phyloP scores from a whole-genome alignment of 192 early-diverging fungal species.

The Mortierella alpina region DNA sequence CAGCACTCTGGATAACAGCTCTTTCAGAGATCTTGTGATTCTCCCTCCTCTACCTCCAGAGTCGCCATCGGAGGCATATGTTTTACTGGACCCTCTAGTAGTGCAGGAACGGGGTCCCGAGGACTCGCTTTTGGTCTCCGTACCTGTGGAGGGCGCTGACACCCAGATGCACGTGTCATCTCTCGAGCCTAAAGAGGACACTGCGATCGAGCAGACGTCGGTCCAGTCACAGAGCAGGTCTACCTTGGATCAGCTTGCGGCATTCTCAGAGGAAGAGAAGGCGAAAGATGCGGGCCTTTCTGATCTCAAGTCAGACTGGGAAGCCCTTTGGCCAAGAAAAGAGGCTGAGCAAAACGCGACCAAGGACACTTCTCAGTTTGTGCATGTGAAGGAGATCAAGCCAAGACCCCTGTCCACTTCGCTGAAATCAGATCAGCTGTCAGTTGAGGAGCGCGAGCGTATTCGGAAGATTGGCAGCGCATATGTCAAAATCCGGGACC shows the following conservation, averaged over 20 bases:
- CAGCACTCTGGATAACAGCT: not conserved
- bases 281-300: slow-evolving; percentile 26
- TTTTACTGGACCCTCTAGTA: slow-evolving; percentile 4
- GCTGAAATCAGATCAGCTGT: not conserved
- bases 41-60: slow-evolving; percentile 33
- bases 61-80: slow-evolving; percentile 27
- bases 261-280: slow-evolving; percentile 20
- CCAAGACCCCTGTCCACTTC: too few species aligned
- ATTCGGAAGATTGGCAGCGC: slow-evolving; percentile 23
- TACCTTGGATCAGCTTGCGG: slow-evolving; percentile 21
- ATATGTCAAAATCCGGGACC: slow-evolving; percentile 23
- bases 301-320: slow-evolving; percentile 25
- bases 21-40: slow-evolving; percentile 2
- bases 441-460: slow-evolving; percentile 9
- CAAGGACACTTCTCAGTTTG: slow-evolving; percentile 3
- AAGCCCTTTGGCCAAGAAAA: slow-evolving; percentile 33
- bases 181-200: not conserved
- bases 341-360: not conserved
- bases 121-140: slow-evolving; percentile 4
- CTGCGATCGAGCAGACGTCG: not conserved
- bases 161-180: not conserved
- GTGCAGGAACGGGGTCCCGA: slow-evolving; percentile 6
- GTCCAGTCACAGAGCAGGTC: not conserved
- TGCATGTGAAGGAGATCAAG: slow-evolving; percentile 18
- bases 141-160: not conserved